Base-by-base conservation (phyloP, 2,329 filamentous ascomycete species). In the Sporothrix pseudoabietina region DNA sequence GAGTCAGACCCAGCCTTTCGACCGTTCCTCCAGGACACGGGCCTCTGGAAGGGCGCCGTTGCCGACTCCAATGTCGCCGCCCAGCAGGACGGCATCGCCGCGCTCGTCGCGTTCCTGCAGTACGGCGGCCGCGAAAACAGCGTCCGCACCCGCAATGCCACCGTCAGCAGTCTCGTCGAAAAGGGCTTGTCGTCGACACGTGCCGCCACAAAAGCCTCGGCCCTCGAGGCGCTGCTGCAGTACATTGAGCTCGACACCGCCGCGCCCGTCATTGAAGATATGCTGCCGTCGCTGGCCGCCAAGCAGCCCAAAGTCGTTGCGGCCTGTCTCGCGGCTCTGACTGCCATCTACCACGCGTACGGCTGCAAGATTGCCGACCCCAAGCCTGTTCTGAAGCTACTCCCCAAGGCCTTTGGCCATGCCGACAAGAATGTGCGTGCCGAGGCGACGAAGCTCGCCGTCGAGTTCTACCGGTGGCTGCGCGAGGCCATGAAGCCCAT, bases 361-460 rank as follows among this genome's bases (percentile, higher is more conserved):
- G 96, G 97, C 73, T 97, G 94, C 87, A 98, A 98, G 83, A 89
- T 93, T 2, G 91, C 95, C 63, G 96, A 99, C 78, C 95, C 96
- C 0, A 99, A 99, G 80, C 92, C 94, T 0, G 90, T 97, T 5
- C 86, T 99, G 61, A 99, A 99, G 80, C 83, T 89, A 6, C 84
- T 99, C 2, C 94, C 96, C 0, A 98, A 98, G 80, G 91, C 91
- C 1, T 99, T 98, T 80, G 94, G 93, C 26, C 96, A 98, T 80
- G 95, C 96, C 44, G 96, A 99, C 86, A 99, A 99, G 83, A 98
- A 98, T 80, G 93, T 99, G 19, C 91, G 96, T 82, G 94, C 94
- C 3, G 96, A 98, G 81, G 94, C 94, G 39, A 96, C 96, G 65
- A 94, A 92, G 77, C 85, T 99, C 73, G 92, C 95, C 0, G 93